phyloP scores from a whole-genome alignment of 2,329 filamentous ascomycete species.

The Cladorrhinum sp. region DNA sequence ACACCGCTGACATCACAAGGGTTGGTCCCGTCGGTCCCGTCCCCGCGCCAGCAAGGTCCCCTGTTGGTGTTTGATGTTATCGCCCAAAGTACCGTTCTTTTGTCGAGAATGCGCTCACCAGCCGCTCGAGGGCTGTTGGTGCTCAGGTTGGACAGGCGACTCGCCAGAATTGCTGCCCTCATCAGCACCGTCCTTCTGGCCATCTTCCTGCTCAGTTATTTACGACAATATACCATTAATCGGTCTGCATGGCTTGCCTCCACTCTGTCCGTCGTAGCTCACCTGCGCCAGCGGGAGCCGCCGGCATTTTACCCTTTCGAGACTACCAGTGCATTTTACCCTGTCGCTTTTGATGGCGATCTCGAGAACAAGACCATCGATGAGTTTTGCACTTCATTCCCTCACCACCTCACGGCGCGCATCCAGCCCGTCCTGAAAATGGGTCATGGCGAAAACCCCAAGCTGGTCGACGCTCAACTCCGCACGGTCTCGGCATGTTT shows the following conservation, averaged over 20 bases:
- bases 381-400: conserved; percentile 31
- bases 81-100: not conserved
- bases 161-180: not conserved
- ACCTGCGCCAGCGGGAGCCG: not conserved
- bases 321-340: conserved; percentile 30
- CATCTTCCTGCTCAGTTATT: not conserved
- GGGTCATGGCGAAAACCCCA: conserved; percentile 42
- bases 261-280: not conserved
- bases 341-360: conserved; percentile 22
- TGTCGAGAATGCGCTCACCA: not conserved
- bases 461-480: conserved; percentile 46
- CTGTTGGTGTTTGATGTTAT: not conserved
- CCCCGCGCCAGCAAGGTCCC: not conserved
- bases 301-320: conserved; percentile 24
- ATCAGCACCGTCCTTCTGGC: not conserved
- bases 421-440: conserved; percentile 45
- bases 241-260: not conserved
- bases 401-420: conserved; percentile 25
- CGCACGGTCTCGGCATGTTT: conserved; percentile 49
- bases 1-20: not conserved
- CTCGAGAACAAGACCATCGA: conserved; percentile 16
- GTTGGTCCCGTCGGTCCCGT: not conserved
- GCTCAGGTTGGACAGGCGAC: not conserved
- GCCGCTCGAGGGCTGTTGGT: not conserved
- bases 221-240: not conserved